A percentile compares a stretch with the other conserved stretches of the same genome.
Conservation (phyloP, 2,329 filamentous ascomycete species). For the Penicillium hesseltinei region DNA sequence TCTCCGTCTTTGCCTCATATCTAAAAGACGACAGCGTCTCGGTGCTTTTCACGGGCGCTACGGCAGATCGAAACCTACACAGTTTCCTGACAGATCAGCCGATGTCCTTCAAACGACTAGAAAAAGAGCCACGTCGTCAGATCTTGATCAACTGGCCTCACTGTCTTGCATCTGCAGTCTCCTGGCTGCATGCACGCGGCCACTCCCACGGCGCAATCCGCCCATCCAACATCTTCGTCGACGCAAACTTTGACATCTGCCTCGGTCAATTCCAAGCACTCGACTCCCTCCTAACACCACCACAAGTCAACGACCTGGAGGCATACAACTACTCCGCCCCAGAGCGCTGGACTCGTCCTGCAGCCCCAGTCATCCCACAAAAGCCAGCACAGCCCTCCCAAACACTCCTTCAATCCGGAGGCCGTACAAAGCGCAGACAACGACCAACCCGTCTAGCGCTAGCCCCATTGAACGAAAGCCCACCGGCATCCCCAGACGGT, state of each 20-base stretch:
- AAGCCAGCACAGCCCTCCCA: conserved; percentile 23
- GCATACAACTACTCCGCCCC: conserved; percentile 60
- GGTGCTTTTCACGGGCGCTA: conserved; percentile 43
- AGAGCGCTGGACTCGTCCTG: conserved; percentile 50
- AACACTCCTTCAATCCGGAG: conserved; percentile 41
- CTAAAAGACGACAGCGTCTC: conserved; percentile 44
- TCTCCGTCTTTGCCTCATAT: conserved; percentile 47
- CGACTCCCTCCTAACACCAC: conserved; percentile 53
- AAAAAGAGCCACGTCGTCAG: conserved; percentile 43
- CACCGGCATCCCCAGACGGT: conserved; percentile 20
- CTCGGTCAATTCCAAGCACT: conserved; percentile 59
- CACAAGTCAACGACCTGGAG: conserved; percentile 55
- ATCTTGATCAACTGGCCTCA: conserved; percentile 48
- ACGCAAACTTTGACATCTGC: conserved; percentile 55
- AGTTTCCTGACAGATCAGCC: conserved; percentile 45
- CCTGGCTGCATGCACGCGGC: conserved; percentile 56
- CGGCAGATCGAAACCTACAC: conserved; percentile 41
- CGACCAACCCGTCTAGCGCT: conserved; percentile 22
- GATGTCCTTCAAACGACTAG: conserved; percentile 41
- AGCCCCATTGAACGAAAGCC: conserved; percentile 24
- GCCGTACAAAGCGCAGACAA: conserved; percentile 38
- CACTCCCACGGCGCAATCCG: conserved; percentile 57
- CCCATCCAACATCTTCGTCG: conserved; percentile 60
- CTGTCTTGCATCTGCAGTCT: conserved; percentile 54
- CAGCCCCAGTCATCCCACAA: conserved; percentile 34